Conservation (phyloP, 352 stramenopile species). For the Globisporangium cystogenes region DNA sequence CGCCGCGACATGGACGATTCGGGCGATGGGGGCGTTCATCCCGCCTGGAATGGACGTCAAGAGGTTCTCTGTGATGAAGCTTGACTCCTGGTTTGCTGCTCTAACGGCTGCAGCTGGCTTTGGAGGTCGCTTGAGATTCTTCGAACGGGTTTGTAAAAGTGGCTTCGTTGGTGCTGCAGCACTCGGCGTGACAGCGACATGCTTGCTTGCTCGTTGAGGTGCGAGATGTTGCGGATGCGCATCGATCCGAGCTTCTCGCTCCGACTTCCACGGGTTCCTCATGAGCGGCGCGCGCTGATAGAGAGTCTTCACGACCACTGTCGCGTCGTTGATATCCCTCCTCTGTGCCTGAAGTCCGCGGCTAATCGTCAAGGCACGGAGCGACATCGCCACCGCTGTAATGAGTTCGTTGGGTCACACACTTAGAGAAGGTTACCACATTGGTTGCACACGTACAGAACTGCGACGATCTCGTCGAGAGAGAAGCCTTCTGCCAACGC, state of each 20-base stretch:
- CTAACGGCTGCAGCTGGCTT: neutral
- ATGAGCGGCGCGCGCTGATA: slow-evolving; percentile 42
- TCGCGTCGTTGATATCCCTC: slow-evolving; percentile 27
- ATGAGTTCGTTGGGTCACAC: too few species aligned
- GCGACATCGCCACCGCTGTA: neutral
- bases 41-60: slow-evolving; percentile 47
- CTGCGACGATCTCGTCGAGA: slow-evolving; percentile 37
- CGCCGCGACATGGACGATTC: slow-evolving; percentile 37
- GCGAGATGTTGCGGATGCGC: neutral
- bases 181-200: too few species aligned
- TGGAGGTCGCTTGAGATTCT: neutral
- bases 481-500: slow-evolving; percentile 46
- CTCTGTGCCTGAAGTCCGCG: slow-evolving; percentile 45
- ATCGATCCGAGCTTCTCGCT: slow-evolving; percentile 24
- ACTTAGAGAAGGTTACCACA: neutral
- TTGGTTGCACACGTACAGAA: slow-evolving; percentile 33
- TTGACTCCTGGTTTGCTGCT: neutral
- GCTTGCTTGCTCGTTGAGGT: neutral
- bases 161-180: neutral
- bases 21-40: slow-evolving; percentile 37
- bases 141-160: neutral
- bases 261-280: slow-evolving; percentile 43
- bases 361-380: slow-evolving; percentile 15
- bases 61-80: slow-evolving; percentile 38
- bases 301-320: slow-evolving; percentile 35